phyloP scores from a whole-genome alignment of 1,284 basidiomycete genomes.

The Bjerkandera adusta region DNA sequence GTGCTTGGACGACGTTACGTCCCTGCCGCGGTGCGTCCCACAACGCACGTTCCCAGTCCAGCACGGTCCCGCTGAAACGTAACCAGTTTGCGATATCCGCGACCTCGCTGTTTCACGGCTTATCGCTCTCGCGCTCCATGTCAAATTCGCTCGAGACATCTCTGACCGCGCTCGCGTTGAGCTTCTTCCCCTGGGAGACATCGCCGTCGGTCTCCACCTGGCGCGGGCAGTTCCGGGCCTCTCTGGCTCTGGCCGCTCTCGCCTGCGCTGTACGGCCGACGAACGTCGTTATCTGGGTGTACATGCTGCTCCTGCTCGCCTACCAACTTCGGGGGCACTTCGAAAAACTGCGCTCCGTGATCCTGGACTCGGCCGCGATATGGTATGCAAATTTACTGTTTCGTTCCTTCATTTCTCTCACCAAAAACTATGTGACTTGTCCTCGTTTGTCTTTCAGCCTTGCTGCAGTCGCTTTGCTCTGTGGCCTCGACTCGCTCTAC shows the following conservation, averaged over 20 bases:
- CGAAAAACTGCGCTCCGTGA: slow-evolving; percentile 30
- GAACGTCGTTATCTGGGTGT: slow-evolving; percentile 83
- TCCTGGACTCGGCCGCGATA: slow-evolving; percentile 36
- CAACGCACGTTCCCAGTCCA: not conserved
- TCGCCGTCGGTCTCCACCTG: slow-evolving; percentile 17
- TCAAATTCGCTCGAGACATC: slow-evolving; percentile 94
- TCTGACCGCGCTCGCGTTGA: slow-evolving; percentile 77
- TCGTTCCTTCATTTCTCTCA: too few species aligned
- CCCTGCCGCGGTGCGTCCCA: slow-evolving; percentile 58
- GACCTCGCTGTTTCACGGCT: slow-evolving; percentile 83
- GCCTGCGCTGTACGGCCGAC: slow-evolving; percentile 86
- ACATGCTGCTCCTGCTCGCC: slow-evolving; percentile 55
- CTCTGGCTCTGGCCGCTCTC: slow-evolving; percentile 63
- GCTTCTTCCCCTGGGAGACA: slow-evolving; percentile 74
- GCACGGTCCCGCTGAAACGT: not conserved
- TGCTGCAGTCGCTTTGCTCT: slow-evolving; percentile 36
- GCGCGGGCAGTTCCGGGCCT: slow-evolving; percentile 32
- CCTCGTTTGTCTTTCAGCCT: slow-evolving; percentile 37
- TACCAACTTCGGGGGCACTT: slow-evolving; percentile 42
- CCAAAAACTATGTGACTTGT: too few species aligned
- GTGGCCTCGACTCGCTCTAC: slow-evolving; percentile 66
- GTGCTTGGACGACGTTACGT: slow-evolving; percentile 62
- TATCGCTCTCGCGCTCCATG: slow-evolving; percentile 84
- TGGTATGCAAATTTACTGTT: slow-evolving; percentile 36
- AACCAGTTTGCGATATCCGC: slow-evolving; percentile 78